Evolutionary conservation across 208 protist species (phyloP).

Genomic region (Naegleria gruberi): DNA sequence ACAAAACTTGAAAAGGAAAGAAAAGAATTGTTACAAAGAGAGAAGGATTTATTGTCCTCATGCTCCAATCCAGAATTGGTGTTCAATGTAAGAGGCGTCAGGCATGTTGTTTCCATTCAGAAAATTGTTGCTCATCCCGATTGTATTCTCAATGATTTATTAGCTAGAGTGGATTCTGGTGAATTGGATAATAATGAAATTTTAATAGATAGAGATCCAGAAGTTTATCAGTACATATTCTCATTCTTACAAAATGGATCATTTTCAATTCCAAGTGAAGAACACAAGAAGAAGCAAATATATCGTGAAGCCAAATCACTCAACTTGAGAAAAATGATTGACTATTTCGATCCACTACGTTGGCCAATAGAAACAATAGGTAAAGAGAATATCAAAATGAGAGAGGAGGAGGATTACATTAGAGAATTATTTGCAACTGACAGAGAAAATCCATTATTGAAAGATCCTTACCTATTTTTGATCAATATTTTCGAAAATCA

Average conservation of each 20-base stretch:
- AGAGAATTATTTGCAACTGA: slow-evolving; percentile 6
- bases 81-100: background rate
- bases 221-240: background rate
- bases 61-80: background rate
- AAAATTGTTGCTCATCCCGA: background rate
- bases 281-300: background rate
- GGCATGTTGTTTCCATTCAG: background rate
- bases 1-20: background rate
- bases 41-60: background rate
- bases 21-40: background rate
- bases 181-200: background rate
- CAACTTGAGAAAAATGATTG: background rate
- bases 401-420: background rate
- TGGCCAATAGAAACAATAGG: slow-evolving; percentile 1
- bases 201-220: background rate
- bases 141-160: background rate
- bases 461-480: background rate
- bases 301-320: background rate
- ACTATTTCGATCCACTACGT: background rate
- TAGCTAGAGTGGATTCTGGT: background rate
- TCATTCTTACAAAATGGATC: background rate
- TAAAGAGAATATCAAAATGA: background rate
- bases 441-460: background rate
- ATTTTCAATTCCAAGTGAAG: background rate
- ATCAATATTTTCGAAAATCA: background rate